These are phyloP conservation scores for Lasiosphaeria miniovina DNA, from an alignment of 495 filamentous ascomycete genomes.

Conservation along the genomic window DNA sequence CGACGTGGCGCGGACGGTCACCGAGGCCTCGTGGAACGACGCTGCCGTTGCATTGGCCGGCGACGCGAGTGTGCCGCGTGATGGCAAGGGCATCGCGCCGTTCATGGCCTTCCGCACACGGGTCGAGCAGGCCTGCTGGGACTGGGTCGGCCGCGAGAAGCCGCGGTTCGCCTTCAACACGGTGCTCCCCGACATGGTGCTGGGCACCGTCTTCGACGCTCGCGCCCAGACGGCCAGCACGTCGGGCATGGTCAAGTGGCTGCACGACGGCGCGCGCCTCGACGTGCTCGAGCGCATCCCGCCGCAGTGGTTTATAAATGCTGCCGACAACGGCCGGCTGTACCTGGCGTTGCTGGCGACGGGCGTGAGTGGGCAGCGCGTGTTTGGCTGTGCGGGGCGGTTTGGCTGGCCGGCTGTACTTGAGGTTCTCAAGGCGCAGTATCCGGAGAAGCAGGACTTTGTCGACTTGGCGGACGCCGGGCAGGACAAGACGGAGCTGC, in stretches of 20 bases:
- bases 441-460: slow-evolving; percentile 21
- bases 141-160: slow-evolving; percentile 29
- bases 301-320: slow-evolving; percentile 28
- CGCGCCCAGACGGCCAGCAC: slow-evolving; percentile 25
- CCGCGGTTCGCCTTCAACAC: slow-evolving; percentile 27
- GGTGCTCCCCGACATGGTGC: slow-evolving; percentile 24
- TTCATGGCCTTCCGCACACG: slow-evolving; percentile 28
- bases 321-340: slow-evolving; percentile 23
- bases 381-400: slow-evolving; percentile 24
- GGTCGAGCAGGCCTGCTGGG: slow-evolving; percentile 29
- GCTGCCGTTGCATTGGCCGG: slow-evolving; percentile 17
- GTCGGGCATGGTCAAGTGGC: slow-evolving; percentile 19
- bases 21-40: slow-evolving; percentile 26
- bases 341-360: slow-evolving; percentile 28
- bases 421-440: slow-evolving; percentile 23
- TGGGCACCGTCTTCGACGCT: slow-evolving; percentile 26
- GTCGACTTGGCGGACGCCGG: slow-evolving; percentile 18
- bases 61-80: slow-evolving; percentile 5
- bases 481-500: slow-evolving; percentile 23
- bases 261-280: slow-evolving; percentile 19
- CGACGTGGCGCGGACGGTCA: slow-evolving; percentile 17
- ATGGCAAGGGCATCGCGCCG: slow-evolving; percentile 22
- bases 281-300: slow-evolving; percentile 10
- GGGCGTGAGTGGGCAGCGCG: slow-evolving; percentile 23
- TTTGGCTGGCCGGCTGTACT: slow-evolving; percentile 24